Evolutionary conservation across 2,329 filamentous ascomycete genomes (phyloP).

Genomic region (Fusarium anthophilum): DNA sequence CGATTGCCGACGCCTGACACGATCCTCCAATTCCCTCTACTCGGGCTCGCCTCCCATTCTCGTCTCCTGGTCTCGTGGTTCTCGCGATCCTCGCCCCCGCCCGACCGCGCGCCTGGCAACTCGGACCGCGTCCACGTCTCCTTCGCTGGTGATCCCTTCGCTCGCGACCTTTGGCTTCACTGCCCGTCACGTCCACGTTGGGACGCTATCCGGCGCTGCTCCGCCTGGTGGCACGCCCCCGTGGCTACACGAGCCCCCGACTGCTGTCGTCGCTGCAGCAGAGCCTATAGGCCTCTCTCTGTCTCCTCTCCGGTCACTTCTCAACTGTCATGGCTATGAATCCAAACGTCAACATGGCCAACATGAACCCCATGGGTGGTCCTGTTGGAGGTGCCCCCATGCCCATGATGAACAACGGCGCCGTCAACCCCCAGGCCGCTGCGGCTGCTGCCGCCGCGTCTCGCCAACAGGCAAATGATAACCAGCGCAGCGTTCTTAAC

Average conservation of each 20-base stretch:
- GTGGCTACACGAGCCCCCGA: conserved; percentile 45
- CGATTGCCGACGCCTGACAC: conserved; percentile 33
- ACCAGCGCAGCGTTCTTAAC: conserved; percentile 71
- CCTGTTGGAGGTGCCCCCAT: conserved; percentile 69
- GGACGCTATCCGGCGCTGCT: conserved; percentile 46
- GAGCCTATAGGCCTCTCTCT: conserved; percentile 36
- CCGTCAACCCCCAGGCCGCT: conserved; percentile 47
- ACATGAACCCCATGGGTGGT: conserved; percentile 75
- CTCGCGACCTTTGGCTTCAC: conserved; percentile 41
- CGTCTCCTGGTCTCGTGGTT: conserved; percentile 37
- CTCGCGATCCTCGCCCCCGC: conserved; percentile 37
- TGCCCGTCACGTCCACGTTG: conserved; percentile 47
- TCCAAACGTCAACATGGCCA: conserved; percentile 71
- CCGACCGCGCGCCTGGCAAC: conserved; percentile 38
- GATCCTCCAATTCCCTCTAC: conserved; percentile 35
- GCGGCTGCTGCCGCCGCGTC: conserved; percentile 46
- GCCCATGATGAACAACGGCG: conserved; percentile 73
- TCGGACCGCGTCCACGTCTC: conserved; percentile 41
- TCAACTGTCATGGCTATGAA: conserved; percentile 59
- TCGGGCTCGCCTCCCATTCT: conserved; percentile 33
- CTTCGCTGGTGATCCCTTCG: conserved; percentile 16
- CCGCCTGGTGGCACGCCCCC: conserved; percentile 47
- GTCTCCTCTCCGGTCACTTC: conserved; percentile 26
- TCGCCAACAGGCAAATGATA: conserved; percentile 55
- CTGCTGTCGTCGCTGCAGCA: conserved; percentile 40